Evolutionary conservation across 2,329 filamentous ascomycete species (phyloP).

Genomic region (Myrmaecium sp.): DNA sequence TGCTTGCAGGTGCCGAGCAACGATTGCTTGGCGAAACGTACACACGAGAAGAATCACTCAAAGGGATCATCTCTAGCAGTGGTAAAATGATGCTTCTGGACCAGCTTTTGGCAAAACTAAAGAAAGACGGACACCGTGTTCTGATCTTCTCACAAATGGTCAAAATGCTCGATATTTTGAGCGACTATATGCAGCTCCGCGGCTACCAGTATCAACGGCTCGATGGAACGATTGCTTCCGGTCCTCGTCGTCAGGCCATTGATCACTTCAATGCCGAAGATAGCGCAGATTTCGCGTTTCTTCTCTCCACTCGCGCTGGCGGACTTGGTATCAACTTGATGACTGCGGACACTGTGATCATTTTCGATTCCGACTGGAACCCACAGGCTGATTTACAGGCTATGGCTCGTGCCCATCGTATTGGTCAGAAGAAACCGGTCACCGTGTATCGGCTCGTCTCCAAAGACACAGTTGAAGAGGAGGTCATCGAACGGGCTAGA

Average conservation of each 20-base stretch:
- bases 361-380: constrained; percentile 99
- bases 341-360: constrained; percentile 94
- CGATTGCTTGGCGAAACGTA: constrained; percentile 66
- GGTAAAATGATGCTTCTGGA: constrained; percentile 99
- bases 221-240: constrained; percentile 85
- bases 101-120: constrained; percentile 83
- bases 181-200: constrained; percentile 80
- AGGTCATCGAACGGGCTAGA: constrained; percentile 85
- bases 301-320: constrained; percentile 87
- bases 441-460: constrained; percentile 93
- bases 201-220: constrained; percentile 93
- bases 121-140: constrained; percentile 84
- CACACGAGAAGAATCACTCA: constrained; percentile 76
- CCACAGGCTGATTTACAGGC: constrained; percentile 95
- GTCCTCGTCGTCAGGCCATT: constrained; percentile 78
- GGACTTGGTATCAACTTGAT: constrained; percentile 98
- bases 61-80: constrained; percentile 86
- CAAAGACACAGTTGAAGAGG: constrained; percentile 96
- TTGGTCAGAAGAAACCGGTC: constrained; percentile 89
- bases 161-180: constrained; percentile 90
- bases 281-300: constrained; percentile 90
- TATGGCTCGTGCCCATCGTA: constrained; percentile 95
- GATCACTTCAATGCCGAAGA: constrained; percentile 97
- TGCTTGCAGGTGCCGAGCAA: constrained; percentile 89
- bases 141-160: constrained; percentile 99